Base-by-base conservation (phyloP, 768 basidiomycete genomes). In the Mycena olivaceomarginata region DNA sequence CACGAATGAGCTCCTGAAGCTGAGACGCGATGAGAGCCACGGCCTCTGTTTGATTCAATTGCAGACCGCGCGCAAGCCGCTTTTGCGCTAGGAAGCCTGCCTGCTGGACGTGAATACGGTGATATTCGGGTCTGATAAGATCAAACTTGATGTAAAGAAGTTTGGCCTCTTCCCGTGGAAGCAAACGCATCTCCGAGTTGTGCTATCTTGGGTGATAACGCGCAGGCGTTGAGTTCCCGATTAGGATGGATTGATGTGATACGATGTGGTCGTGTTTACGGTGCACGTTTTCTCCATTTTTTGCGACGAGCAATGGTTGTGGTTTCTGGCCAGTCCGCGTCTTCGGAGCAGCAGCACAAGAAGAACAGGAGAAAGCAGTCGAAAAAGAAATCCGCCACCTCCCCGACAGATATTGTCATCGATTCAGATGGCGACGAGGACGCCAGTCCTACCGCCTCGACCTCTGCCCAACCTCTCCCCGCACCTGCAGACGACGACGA, bases 1-100 rank as follows among this genome's bases (percentile, higher is more conserved):
- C 98, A 12, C 98, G 91, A 80, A 98, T 98, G 64, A 93, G 92
- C 84, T 99, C 98, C 81, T 99, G 98, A 2, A 99, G 91, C 80
- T 96, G 95, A n/a, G 92, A 93, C 2, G 97, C 94, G 78, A 99
- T 97, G 11, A 99, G 91, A 2, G 96, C 97, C 16, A 93, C 91
- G 0, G 97, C 94, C 86, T 99, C 98, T 4, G 95, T 91, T 77
- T 93, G 87, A 85, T 99, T 99, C 70, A 99, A 91, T 70, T 91
- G 91, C 46, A 98, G 84, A 11, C 98, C 98, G n/a, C 98, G 92
- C 6, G 98, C 98, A 18, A 99, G 93, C 53, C 98, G 94, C 81
- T 97, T 95, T 86, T 99, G 98, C 1, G 98, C 97, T 20, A 99
- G 92, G 77, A 91, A 93, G 31, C 98, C 98, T 39, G 94, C 92